Evolutionary conservation across 1,284 basidiomycete species (phyloP), one percentile per base, ranked within the genome.

Genomic region (Trichosporon sp.): DNA sequence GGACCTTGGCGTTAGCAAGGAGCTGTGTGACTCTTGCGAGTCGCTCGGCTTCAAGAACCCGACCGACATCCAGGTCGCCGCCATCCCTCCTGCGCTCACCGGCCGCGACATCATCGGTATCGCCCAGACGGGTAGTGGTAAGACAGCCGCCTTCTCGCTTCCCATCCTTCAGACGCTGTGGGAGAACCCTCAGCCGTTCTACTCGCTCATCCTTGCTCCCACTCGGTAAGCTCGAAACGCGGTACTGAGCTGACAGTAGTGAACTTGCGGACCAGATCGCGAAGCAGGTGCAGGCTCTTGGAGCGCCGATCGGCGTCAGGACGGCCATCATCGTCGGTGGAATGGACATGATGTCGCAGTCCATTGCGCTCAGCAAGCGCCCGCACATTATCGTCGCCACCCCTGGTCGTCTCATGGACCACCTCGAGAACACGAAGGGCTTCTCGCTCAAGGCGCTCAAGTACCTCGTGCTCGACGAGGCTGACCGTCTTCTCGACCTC

Each of bases 261-360:
- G 97, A 99, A 85, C 87, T 99, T 72, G 97, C 97, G n/a, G 97
- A 93, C 83, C 97, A 99, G 85, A 99, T 99, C 79, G 91, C 94
- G 43, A 93, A 98, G 79, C 96, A 98, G 80, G 94, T 99, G 76
- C 92, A 96, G 77, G 90, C 93, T 0, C 86, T 99, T 32, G 97
- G 97, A 1, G 91, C 93, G 64, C 88, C 91, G n/a, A 94, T 98
- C 86, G 96, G 96, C 46, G 95, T 95, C 7, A 88, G 97, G 65
- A 92, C 92, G 78, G 91, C 91, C 0, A 93, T 95, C 6, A 90
- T 99, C 75, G 93, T 99, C 10, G 97, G 97, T 79, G 97, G 97
- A 37, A 91, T 97, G 88, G 94, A 98, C 79, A 92, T 91, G 86
- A 93, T 97, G 85, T 88, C 91, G 4, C 97, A 99, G 83, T 90